A percentile compares a stretch with the other conserved stretches of the same genome.
phyloP scores from a whole-genome alignment of 2,329 filamentous ascomycete species.

The Claviceps sp. region DNA sequence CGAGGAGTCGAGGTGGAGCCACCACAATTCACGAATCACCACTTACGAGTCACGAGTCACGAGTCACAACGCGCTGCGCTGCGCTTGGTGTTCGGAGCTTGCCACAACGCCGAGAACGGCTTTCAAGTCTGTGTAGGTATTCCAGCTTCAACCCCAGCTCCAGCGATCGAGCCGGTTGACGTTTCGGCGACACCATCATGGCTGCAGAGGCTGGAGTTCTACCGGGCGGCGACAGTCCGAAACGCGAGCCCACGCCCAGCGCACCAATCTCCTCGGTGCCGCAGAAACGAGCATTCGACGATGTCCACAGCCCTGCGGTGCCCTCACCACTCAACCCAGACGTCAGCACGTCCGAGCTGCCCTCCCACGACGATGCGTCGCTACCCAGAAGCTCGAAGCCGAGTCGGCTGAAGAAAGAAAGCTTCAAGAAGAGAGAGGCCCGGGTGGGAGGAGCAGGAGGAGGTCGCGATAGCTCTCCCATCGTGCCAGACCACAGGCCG shows the following conservation, averaged over 20 bases:
- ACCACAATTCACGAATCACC: not conserved
- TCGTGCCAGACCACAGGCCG: constrained; percentile 42
- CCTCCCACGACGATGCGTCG: constrained; percentile 31
- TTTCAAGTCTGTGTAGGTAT: not conserved
- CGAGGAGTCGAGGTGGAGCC: not conserved
- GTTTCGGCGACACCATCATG: not conserved
- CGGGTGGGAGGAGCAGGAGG: constrained; percentile 34
- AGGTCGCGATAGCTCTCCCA: constrained; percentile 35
- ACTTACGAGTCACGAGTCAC: not conserved
- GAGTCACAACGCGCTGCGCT: too few species aligned
- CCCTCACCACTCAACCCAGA: constrained; percentile 65
- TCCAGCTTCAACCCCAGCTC: not conserved
- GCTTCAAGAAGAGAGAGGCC: constrained; percentile 54
- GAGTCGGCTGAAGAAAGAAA: constrained; percentile 47
- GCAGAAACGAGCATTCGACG: constrained; percentile 53
- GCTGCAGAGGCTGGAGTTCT: constrained; percentile 15
- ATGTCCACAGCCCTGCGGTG: constrained; percentile 55
- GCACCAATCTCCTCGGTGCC: constrained; percentile 36
- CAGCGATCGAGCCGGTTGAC: not conserved
- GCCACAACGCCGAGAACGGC: too few species aligned
- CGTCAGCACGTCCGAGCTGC: constrained; percentile 27
- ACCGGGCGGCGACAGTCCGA: constrained; percentile 24
- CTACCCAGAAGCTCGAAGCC: constrained; percentile 23
- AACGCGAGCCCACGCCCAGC: constrained; percentile 27
- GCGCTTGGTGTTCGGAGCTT: too few species aligned